Percentiles rank a stretch among this genome's conserved stretches.
These are phyloP conservation scores for Leishmania major DNA, from an alignment of 208 protist genomes.

Conservation along the genomic window DNA sequence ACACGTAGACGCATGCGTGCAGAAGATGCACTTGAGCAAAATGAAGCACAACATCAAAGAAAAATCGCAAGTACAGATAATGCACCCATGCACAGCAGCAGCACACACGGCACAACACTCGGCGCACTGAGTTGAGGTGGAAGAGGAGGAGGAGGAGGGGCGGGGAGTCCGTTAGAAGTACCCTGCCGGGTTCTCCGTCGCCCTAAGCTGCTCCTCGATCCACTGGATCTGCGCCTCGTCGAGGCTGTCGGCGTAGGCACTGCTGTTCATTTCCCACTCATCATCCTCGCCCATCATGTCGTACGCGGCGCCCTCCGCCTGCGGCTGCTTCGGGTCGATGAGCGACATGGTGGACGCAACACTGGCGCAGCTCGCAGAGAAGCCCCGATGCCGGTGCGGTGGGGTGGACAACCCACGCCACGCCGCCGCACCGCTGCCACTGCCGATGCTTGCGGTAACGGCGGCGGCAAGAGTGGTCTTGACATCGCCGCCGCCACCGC, in stretches of 20 bases:
- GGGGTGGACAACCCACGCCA: not conserved
- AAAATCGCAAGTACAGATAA: not conserved
- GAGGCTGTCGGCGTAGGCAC: conserved; percentile 80
- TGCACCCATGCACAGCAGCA: not conserved
- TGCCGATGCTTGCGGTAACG: conserved; percentile 1
- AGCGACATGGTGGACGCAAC: conserved; percentile 36
- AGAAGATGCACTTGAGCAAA: not conserved
- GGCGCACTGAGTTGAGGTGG: not conserved
- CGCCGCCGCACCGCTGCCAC: not conserved
- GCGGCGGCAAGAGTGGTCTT: not conserved
- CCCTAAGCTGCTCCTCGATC: conserved; percentile 76
- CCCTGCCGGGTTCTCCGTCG: conserved; percentile 58
- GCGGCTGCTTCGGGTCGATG: conserved; percentile 13
- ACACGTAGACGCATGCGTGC: not conserved
- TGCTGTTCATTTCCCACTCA: conserved; percentile 80
- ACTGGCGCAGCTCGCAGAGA: conserved; percentile 26
- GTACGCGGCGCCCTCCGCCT: conserved; percentile 12
- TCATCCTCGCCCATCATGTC: conserved; percentile 20
- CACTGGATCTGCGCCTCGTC: conserved; percentile 77
- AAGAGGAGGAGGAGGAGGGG: not conserved
- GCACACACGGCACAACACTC: not conserved
- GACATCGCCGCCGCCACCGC: not conserved
- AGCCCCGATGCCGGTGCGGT: not conserved
- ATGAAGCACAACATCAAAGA: too few species aligned
- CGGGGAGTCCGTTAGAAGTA: conserved; percentile 34